These are phyloP conservation scores for Gynandropsis gynandra DNA, from an alignment of 345 rosid species.

Conservation along the genomic window DNA sequence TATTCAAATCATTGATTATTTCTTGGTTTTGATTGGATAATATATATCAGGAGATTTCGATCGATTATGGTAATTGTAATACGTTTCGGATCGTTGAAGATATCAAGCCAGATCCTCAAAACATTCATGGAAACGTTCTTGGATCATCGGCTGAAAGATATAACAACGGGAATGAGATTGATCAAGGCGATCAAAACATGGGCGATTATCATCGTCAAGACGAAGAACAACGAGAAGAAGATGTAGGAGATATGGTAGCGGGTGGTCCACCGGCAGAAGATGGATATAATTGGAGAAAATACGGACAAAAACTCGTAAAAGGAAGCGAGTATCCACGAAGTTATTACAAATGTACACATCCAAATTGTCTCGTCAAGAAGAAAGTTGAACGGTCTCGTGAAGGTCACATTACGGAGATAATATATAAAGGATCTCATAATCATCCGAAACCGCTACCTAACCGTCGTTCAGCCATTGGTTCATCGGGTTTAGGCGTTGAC, in stretches of 20 bases:
- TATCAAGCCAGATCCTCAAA: slow-evolving; percentile 35
- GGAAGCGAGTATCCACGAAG: slow-evolving; percentile 97
- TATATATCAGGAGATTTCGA: slow-evolving; percentile 47
- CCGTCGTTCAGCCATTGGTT: slow-evolving; percentile 54
- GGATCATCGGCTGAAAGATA: slow-evolving; percentile 31
- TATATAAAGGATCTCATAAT: slow-evolving; percentile 87
- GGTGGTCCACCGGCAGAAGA: slow-evolving; percentile 74
- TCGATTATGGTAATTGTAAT: slow-evolving; percentile 41
- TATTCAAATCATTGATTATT: too few relatives aligned
- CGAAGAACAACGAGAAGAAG: slow-evolving; percentile 63
- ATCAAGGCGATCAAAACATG: slow-evolving; percentile 30
- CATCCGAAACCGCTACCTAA: slow-evolving; percentile 69
- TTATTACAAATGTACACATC: slow-evolving; percentile 92
- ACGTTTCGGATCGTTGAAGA: slow-evolving; percentile 30
- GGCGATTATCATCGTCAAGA: slow-evolving; percentile 48
- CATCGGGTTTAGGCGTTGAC: slow-evolving; percentile 37
- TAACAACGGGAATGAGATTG: slow-evolving; percentile 28
- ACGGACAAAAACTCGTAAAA: slow-evolving; percentile 92
- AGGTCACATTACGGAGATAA: slow-evolving; percentile 95
- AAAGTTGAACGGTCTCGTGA: slow-evolving; percentile 91
- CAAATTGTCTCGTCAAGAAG: slow-evolving; percentile 82
- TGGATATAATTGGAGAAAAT: slow-evolving; percentile 95
- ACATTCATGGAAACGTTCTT: slow-evolving; percentile 36
- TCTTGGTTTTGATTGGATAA: neutral
- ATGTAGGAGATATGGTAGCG: slow-evolving; percentile 34